These are phyloP conservation scores for Scleroderma bovista DNA, from an alignment of 768 basidiomycete species.

Conservation along the genomic window DNA sequence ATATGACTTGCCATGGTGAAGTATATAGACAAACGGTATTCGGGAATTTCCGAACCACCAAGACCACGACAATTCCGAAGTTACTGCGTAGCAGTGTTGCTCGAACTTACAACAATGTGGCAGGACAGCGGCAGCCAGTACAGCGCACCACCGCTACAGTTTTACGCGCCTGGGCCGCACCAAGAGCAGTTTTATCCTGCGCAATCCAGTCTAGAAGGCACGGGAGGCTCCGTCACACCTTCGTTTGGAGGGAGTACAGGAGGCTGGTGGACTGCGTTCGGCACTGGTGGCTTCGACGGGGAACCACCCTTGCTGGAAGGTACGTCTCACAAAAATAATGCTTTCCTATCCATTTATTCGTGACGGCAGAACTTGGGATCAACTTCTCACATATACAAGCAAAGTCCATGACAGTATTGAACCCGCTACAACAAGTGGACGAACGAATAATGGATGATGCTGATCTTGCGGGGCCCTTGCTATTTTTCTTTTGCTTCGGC, in stretches of 20 bases:
- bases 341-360: background rate
- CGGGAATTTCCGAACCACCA: slow-evolving; percentile 26
- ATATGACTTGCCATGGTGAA: slow-evolving; percentile 24
- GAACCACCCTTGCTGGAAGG: slow-evolving; percentile 95
- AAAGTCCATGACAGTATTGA: slow-evolving; percentile 93
- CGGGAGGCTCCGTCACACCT: slow-evolving; percentile 42
- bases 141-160: slow-evolving; percentile 64
- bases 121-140: slow-evolving; percentile 62
- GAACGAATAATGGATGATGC: slow-evolving; percentile 99
- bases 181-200: slow-evolving; percentile 61
- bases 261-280: slow-evolving; percentile 95
- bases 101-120: slow-evolving; percentile 50
- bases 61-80: background rate
- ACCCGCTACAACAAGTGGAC: slow-evolving; percentile 79
- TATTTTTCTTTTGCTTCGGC: slow-evolving; percentile 94
- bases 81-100: too few relatives aligned
- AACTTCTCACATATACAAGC: slow-evolving; percentile 94
- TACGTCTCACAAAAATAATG: slow-evolving; percentile 24
- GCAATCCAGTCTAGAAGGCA: slow-evolving; percentile 71
- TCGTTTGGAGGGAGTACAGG: slow-evolving; percentile 73
- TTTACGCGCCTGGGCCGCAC: slow-evolving; percentile 63
- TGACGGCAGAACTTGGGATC: slow-evolving; percentile 80
- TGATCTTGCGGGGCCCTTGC: slow-evolving; percentile 91
- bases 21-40: background rate
- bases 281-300: slow-evolving; percentile 91